Evolutionary conservation across 2,329 filamentous ascomycete species (phyloP).

Genomic region (Talaromyces sp.): DNA sequence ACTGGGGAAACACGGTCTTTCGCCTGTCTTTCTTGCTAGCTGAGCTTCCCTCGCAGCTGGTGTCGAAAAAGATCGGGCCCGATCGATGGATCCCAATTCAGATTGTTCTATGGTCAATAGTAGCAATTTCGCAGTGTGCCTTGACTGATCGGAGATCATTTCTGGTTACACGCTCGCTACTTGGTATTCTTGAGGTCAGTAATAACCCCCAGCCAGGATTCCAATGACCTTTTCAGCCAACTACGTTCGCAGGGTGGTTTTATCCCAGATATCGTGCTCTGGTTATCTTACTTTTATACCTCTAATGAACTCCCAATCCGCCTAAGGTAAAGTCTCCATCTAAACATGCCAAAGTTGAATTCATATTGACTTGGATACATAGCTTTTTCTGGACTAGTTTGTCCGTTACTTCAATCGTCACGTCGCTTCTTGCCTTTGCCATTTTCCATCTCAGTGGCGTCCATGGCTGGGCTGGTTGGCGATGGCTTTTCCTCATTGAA

Average conservation of each 20-base stretch:
- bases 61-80: constrained; percentile 54
- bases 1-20: constrained; percentile 52
- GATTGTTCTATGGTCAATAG: constrained; percentile 39
- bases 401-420: neutral
- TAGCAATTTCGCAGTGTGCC: constrained; percentile 38
- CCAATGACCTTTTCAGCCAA: constrained; percentile 25
- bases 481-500: constrained; percentile 6
- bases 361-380: neutral
- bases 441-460: constrained; percentile 6
- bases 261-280: constrained; percentile 9
- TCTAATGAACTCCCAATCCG: constrained; percentile 5
- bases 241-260: neutral
- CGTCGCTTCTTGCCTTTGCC: constrained; percentile 1
- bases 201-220: neutral
- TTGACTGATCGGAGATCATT: constrained; percentile 39
- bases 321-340: neutral
- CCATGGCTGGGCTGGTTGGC: constrained; percentile 1
- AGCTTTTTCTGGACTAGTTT: constrained; percentile 7
- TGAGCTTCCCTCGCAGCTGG: constrained; percentile 58
- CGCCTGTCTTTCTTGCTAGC: constrained; percentile 48
- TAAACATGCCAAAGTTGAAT: neutral
- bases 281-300: constrained; percentile 9
- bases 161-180: constrained; percentile 37
- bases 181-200: constrained; percentile 38
- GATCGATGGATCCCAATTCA: constrained; percentile 34